Evolutionary conservation across 805 yeast species (phyloP).

Genomic region (Hanseniaspora nectarophila): DNA sequence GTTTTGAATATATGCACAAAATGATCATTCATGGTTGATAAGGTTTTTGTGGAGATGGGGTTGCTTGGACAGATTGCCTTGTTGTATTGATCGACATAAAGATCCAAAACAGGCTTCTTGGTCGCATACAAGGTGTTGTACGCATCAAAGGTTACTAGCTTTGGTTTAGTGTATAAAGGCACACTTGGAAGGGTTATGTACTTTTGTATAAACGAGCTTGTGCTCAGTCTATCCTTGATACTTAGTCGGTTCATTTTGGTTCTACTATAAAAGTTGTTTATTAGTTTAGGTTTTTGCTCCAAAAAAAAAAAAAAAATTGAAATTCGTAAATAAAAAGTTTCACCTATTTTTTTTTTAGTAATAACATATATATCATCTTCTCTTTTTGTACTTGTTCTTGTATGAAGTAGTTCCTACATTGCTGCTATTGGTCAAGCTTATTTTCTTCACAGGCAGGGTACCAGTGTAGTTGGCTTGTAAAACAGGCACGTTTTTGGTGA

Average conservation of each 20-base stretch:
- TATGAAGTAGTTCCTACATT: neutral
- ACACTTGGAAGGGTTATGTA: constrained; percentile 18
- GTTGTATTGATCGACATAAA: constrained; percentile 33
- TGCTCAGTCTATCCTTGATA: neutral
- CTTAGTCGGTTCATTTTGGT: neutral
- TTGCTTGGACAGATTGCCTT: constrained; percentile 23
- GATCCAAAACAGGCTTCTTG: constrained; percentile 39
- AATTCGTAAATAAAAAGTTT: neutral
- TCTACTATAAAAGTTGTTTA: no score
- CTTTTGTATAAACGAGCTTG: neutral
- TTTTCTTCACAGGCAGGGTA: constrained; percentile 51
- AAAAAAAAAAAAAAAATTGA: no score
- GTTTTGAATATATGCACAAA: constrained; percentile 30
- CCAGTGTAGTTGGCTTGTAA: constrained; percentile 66
- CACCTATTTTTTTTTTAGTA: no score
- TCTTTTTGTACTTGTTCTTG: neutral
- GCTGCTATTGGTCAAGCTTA: neutral
- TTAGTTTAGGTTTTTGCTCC: no score
- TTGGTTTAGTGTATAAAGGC: constrained; percentile 25
- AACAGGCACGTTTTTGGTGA: constrained; percentile 44
- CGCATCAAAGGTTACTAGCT: constrained; percentile 51
- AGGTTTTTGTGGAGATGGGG: constrained; percentile 29
- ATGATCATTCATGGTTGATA: constrained; percentile 20
- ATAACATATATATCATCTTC: neutral
- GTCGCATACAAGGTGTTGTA: constrained; percentile 58